These are phyloP conservation scores for Nyssa sinensis DNA, from an alignment of 148 eudicot genomes.

Conservation along the genomic window DNA sequence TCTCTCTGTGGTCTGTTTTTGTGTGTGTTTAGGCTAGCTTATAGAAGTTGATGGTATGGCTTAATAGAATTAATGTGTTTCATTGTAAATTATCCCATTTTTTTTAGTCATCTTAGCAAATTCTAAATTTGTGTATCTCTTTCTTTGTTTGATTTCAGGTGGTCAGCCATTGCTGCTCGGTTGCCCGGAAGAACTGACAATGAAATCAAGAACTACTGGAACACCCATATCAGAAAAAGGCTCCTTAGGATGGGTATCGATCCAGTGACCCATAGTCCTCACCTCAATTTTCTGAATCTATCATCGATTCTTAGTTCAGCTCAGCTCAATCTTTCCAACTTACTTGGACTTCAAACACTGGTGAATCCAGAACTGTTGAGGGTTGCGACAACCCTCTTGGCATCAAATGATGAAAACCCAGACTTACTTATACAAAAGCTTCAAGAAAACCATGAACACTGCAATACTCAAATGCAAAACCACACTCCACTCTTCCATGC, in stretches of 20 bases:
- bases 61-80: too few species aligned
- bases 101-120: not conserved
- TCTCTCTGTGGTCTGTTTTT: too few species aligned
- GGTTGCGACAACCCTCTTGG: slow-evolving; percentile 21
- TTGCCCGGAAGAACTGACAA: slow-evolving; percentile 46
- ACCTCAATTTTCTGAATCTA: slow-evolving; percentile 33
- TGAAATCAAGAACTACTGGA: slow-evolving; percentile 48
- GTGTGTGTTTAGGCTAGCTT: too few species aligned
- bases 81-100: too few species aligned
- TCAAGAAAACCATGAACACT: slow-evolving; percentile 26
- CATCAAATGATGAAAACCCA: slow-evolving; percentile 15
- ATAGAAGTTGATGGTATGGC: too few species aligned
- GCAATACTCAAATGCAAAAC: slow-evolving; percentile 18
- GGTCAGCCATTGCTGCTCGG: slow-evolving; percentile 50
- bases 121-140: not conserved
- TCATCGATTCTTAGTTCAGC: slow-evolving; percentile 33
- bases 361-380: slow-evolving; percentile 33
- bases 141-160: slow-evolving; percentile 17
- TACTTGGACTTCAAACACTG: slow-evolving; percentile 35
- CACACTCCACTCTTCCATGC: slow-evolving; percentile 17
- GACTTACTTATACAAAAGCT: slow-evolving; percentile 19
- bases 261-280: slow-evolving; percentile 49
- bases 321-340: slow-evolving; percentile 31
- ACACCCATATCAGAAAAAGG: slow-evolving; percentile 43
- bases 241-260: slow-evolving; percentile 42